These are phyloP conservation scores for Globisporangium splendens DNA, from an alignment of 352 stramenopile species.

Conservation along the genomic window DNA sequence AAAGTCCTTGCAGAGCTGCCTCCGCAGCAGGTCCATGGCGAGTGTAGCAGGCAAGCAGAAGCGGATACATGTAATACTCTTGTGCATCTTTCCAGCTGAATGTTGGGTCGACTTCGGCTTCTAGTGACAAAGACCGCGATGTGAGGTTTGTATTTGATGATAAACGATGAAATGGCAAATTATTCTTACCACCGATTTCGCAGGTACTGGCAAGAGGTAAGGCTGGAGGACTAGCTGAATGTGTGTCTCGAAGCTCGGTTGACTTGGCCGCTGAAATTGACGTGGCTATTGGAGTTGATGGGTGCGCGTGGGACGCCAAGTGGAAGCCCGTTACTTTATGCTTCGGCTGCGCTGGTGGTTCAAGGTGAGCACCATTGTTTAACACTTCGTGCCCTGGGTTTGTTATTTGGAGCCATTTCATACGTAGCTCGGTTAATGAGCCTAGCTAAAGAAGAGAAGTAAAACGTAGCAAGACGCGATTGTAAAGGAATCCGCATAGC, in stretches of 20 bases:
- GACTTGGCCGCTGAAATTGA: not conserved
- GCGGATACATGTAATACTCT: constrained; percentile 75
- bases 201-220: not conserved
- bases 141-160: too few relatives aligned
- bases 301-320: not conserved
- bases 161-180: not conserved
- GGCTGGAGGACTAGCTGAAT: not conserved
- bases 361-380: not conserved
- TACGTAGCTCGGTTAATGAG: constrained; percentile 33
- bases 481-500: not conserved
- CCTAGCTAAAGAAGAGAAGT: constrained; percentile 18
- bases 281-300: not conserved
- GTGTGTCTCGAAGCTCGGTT: not conserved
- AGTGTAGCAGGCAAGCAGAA: constrained; percentile 77
- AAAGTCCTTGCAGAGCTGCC: constrained; percentile 39
- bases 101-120: not conserved
- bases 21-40: constrained; percentile 59
- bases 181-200: constrained; percentile 1
- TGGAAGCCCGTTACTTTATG: not conserved
- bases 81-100: constrained; percentile 18
- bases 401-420: constrained; percentile 35
- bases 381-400: not conserved
- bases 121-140: not conserved
- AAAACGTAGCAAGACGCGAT: not conserved
- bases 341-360: not conserved